Percentiles rank a stretch among this genome's conserved stretches.
phyloP scores from a whole-genome alignment of 2,329 filamentous ascomycete species.

The Fusarium marasasianum region DNA sequence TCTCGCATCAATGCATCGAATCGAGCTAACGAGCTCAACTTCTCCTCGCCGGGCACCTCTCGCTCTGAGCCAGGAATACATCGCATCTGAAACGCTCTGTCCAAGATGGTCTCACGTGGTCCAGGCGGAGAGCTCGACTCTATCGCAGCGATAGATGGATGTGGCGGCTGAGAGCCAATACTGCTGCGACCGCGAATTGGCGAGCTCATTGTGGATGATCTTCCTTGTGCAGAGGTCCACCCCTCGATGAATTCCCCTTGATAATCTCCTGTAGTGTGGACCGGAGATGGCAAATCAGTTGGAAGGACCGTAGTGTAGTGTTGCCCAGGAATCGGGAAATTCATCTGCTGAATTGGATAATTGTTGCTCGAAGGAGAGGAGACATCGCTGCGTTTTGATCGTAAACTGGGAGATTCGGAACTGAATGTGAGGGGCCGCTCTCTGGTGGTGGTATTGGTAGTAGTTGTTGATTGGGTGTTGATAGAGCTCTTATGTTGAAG shows the following conservation, averaged over 20 bases:
- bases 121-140: slow-evolving; percentile 60
- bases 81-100: slow-evolving; percentile 71
- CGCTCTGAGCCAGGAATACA: slow-evolving; percentile 69
- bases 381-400: slow-evolving; percentile 70
- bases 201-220: slow-evolving; percentile 67
- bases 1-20: slow-evolving; percentile 74
- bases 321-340: slow-evolving; percentile 53
- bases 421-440: slow-evolving; percentile 62
- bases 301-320: slow-evolving; percentile 63
- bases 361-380: slow-evolving; percentile 66
- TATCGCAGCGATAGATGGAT: slow-evolving; percentile 48
- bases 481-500: slow-evolving; percentile 60
- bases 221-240: slow-evolving; percentile 68
- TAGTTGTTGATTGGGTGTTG: slow-evolving; percentile 58
- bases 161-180: slow-evolving; percentile 60
- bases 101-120: slow-evolving; percentile 72
- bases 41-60: slow-evolving; percentile 66
- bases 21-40: slow-evolving; percentile 70
- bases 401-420: slow-evolving; percentile 68
- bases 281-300: slow-evolving; percentile 65
- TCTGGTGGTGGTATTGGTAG: slow-evolving; percentile 48
- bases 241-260: slow-evolving; percentile 67
- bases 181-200: slow-evolving; percentile 65
- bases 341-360: slow-evolving; percentile 51
- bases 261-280: slow-evolving; percentile 63